These are phyloP conservation scores for Pistacia vera DNA, from an alignment of 345 rosid species.

Conservation along the genomic window DNA sequence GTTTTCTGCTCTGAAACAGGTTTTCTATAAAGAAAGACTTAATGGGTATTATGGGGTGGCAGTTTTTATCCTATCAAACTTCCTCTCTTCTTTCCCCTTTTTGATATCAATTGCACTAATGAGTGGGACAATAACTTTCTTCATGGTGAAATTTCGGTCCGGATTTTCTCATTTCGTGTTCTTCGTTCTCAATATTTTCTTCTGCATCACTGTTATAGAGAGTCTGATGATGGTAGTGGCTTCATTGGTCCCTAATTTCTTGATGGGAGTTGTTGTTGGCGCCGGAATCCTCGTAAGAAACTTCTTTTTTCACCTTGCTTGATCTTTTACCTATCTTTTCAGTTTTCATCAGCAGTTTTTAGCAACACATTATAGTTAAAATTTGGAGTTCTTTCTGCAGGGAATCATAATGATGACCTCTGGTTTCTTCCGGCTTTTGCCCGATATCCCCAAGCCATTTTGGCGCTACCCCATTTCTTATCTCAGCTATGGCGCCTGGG, in stretches of 20 bases:
- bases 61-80: slow-evolving; percentile 70
- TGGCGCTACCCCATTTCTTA: slow-evolving; percentile 88
- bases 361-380: not conserved
- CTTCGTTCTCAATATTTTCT: slow-evolving; percentile 69
- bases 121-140: slow-evolving; percentile 59
- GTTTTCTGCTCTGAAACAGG: slow-evolving; percentile 33
- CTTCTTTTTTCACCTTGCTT: not conserved
- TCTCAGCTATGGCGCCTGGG: slow-evolving; percentile 77
- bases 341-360: not conserved
- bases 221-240: slow-evolving; percentile 92
- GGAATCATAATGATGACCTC: slow-evolving; percentile 92
- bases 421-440: slow-evolving; percentile 79
- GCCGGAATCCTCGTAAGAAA: slow-evolving; percentile 78
- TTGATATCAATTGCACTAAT: slow-evolving; percentile 51
- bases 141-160: slow-evolving; percentile 63
- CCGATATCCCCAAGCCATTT: slow-evolving; percentile 79
- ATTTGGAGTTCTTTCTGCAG: slow-evolving; percentile 31
- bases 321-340: not conserved
- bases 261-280: slow-evolving; percentile 73
- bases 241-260: slow-evolving; percentile 79
- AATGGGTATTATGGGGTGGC: slow-evolving; percentile 77
- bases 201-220: slow-evolving; percentile 70
- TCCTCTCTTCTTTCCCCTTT: slow-evolving; percentile 74
- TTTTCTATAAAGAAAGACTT: slow-evolving; percentile 64
- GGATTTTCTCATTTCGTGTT: slow-evolving; percentile 60